Evolutionary conservation across 441 rosid species (phyloP).

Genomic region (Pelargonium australe): DNA sequence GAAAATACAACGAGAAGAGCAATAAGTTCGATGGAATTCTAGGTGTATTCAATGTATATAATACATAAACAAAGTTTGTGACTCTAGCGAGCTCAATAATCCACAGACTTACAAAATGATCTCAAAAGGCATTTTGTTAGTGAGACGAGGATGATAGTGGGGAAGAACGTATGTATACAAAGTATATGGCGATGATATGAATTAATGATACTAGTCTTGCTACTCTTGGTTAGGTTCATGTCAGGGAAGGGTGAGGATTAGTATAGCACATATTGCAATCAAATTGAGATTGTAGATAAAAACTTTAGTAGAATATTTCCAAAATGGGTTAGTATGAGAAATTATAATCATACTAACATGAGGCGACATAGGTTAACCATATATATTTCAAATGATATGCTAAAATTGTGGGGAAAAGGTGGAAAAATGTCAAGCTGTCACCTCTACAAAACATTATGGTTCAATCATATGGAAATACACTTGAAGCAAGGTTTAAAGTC

Average conservation of each 20-base stretch:
- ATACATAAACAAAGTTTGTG: too few species aligned
- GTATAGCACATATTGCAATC: background rate
- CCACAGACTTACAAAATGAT: too few species aligned
- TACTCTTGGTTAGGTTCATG: too few species aligned
- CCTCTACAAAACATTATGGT: background rate
- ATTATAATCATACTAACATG: background rate
- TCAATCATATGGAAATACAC: background rate
- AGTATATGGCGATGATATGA: background rate
- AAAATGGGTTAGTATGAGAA: background rate
- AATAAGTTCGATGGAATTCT: background rate
- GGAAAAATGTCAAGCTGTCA: too few species aligned
- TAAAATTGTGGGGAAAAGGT: too few species aligned
- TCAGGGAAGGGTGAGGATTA: background rate
- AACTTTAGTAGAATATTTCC: background rate
- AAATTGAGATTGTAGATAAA: background rate
- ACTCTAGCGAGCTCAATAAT: too few species aligned
- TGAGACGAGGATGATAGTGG: too few species aligned
- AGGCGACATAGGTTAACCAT: too few species aligned
- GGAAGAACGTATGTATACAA: too few species aligned
- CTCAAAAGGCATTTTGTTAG: too few species aligned
- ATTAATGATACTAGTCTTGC: background rate
- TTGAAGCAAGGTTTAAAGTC: background rate
- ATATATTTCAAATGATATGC: too few species aligned
- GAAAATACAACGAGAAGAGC: conserved; percentile 23
- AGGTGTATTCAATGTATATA: background rate